Percentiles rank a stretch among this genome's conserved stretches.
Evolutionary conservation across 1,139 yeast species (phyloP).

Genomic region (Taphrina populina): DNA sequence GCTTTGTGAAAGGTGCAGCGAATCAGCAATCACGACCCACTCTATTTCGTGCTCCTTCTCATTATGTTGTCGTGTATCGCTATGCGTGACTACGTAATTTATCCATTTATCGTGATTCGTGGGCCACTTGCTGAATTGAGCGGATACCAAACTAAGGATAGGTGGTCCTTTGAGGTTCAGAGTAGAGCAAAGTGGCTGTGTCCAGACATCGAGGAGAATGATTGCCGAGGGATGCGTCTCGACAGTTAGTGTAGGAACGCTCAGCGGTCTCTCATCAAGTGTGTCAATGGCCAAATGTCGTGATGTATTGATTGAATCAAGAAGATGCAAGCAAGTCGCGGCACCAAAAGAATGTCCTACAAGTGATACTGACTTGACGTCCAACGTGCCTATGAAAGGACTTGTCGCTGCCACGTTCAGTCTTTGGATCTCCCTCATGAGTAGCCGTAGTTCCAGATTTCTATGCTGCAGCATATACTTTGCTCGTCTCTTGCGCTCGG

Average conservation of each 20-base stretch:
- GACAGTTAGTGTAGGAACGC: neutral
- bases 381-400: neutral
- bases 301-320: neutral
- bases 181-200: slow-evolving; percentile 6
- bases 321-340: slow-evolving; percentile 9
- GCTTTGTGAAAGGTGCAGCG: slow-evolving; percentile 14
- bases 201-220: slow-evolving; percentile 9
- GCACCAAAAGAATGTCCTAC: slow-evolving; percentile 18
- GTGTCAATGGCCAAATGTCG: neutral
- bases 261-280: too few species aligned
- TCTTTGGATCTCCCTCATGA: neutral
- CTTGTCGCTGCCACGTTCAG: neutral
- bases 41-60: neutral
- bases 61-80: too few species aligned
- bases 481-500: neutral
- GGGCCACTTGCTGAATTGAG: slow-evolving; percentile 9
- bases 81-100: neutral
- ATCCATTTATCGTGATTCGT: slow-evolving; percentile 4
- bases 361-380: neutral
- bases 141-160: slow-evolving; percentile 3
- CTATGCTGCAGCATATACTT: slow-evolving; percentile 6
- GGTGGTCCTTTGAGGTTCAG: neutral
- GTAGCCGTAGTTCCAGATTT: neutral
- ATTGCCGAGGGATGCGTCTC: neutral
- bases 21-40: neutral